Percentiles rank a stretch among this genome's conserved stretches.
Conservation (phyloP, 495 filamentous ascomycete species). For the Penicillium nucicola region DNA sequence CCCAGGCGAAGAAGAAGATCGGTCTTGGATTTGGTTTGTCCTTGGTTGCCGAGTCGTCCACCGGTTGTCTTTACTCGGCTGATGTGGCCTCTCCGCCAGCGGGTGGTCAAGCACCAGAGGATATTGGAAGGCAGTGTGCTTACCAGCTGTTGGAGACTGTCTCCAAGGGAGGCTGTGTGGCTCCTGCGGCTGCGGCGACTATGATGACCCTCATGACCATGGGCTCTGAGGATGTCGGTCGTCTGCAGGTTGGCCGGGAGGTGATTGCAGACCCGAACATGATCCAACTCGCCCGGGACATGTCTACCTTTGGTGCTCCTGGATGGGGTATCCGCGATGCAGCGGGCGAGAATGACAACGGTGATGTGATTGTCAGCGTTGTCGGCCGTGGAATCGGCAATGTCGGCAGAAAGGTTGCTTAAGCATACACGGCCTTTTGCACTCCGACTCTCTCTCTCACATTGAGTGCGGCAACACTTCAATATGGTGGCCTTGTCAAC, state of each 20-base stretch:
- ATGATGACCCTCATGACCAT: constrained; percentile 93
- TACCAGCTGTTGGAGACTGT: constrained; percentile 85
- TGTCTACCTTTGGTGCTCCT: constrained; percentile 78
- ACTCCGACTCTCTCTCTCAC: constrained; percentile 1
- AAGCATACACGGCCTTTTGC: constrained; percentile 18
- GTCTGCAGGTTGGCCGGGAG: constrained; percentile 59
- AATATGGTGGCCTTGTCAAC: not conserved
- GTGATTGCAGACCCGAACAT: constrained; percentile 76
- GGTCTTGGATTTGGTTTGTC: constrained; percentile 89
- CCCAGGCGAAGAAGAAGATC: constrained; percentile 60
- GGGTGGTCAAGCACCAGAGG: constrained; percentile 82
- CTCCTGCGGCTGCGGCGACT: constrained; percentile 61
- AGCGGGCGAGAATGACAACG: constrained; percentile 58
- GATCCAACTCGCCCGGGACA: constrained; percentile 75
- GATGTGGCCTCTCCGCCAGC: constrained; percentile 78
- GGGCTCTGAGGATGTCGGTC: constrained; percentile 75
- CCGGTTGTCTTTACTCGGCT: constrained; percentile 78
- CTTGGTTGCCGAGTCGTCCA: constrained; percentile 86
- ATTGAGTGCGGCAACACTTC: not conserved
- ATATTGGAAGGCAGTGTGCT: constrained; percentile 82
- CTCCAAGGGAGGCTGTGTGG: constrained; percentile 77
- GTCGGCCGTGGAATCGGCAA: constrained; percentile 95
- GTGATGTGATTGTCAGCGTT: constrained; percentile 81
- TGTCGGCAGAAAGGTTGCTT: constrained; percentile 90
- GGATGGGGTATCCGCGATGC: constrained; percentile 84